A percentile compares a stretch with the other conserved stretches of the same genome.
phyloP scores from a whole-genome alignment of 805 yeast genomes.

The Tetrapisispora arboricola region DNA sequence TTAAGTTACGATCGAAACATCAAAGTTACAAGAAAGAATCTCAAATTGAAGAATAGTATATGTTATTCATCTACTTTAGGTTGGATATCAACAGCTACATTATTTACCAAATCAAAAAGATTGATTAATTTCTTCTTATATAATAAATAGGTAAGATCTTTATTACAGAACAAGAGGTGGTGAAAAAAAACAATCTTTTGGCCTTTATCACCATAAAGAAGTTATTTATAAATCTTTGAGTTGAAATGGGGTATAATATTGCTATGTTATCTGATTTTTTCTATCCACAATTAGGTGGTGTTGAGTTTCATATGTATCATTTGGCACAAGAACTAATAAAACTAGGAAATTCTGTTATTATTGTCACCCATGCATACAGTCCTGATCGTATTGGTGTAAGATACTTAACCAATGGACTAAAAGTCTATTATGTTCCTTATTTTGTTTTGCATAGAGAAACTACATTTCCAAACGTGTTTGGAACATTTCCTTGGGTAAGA shows the following conservation, averaged over 20 bases:
- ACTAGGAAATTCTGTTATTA: constrained; percentile 74
- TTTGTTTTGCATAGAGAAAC: constrained; percentile 72
- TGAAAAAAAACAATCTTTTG: too few species aligned
- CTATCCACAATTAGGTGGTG: constrained; percentile 98
- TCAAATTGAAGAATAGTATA: too few species aligned
- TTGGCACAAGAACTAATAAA: constrained; percentile 71
- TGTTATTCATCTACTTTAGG: too few species aligned
- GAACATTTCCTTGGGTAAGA: constrained; percentile 75
- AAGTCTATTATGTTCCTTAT: constrained; percentile 85
- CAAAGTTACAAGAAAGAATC: too few species aligned
- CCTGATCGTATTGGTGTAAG: constrained; percentile 76
- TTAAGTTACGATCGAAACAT: too few species aligned
- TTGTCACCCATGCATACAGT: constrained; percentile 76
- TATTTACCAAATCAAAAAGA: too few species aligned
- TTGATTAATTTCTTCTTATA: too few species aligned
- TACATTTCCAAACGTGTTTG: constrained; percentile 81
- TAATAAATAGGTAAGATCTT: too few species aligned
- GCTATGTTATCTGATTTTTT: constrained; percentile 91
- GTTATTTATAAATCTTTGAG: not conserved
- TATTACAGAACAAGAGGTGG: too few species aligned
- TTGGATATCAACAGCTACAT: too few species aligned
- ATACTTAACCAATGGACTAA: constrained; percentile 76
- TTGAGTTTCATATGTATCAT: constrained; percentile 90
- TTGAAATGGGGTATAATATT: constrained; percentile 22
- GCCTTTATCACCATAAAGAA: too few species aligned